Conservation (phyloP, 1,139 yeast species). For the Magnusiomyces clavatus region DNA sequence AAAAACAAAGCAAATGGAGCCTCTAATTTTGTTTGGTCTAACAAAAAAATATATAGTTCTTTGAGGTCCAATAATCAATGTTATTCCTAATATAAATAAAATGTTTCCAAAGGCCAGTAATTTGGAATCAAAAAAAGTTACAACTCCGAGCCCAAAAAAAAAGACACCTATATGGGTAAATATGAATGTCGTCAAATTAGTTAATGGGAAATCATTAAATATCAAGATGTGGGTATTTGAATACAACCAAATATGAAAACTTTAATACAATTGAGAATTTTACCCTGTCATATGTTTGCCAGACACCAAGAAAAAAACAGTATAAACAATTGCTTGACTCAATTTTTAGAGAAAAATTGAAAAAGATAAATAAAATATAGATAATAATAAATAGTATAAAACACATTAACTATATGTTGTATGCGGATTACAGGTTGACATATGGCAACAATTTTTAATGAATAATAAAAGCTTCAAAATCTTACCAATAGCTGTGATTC, state of each 20-base stretch:
- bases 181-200: background rate
- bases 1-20: constrained; percentile 65
- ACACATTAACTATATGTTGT: too few relatives aligned
- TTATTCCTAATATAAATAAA: constrained; percentile 72
- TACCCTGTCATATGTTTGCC: too few relatives aligned
- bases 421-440: too few relatives aligned
- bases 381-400: too few relatives aligned
- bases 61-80: constrained; percentile 80
- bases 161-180: constrained; percentile 36
- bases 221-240: too few relatives aligned
- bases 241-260: too few relatives aligned
- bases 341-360: too few relatives aligned
- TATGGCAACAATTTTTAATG: too few relatives aligned
- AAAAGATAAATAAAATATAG: too few relatives aligned
- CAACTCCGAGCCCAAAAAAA: constrained; percentile 72
- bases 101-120: constrained; percentile 82
- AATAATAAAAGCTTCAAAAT: background rate
- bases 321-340: too few relatives aligned
- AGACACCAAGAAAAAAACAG: too few relatives aligned
- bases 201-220: background rate
- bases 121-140: constrained; percentile 85
- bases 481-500: constrained; percentile 77
- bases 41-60: constrained; percentile 79
- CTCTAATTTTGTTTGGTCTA: constrained; percentile 79
- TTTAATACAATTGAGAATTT: too few relatives aligned